A percentile compares a stretch with the other conserved stretches of the same genome.
phyloP scores from a whole-genome alignment of 2,329 filamentous ascomycete genomes.

The Stagonosporopsis vannaccii region DNA sequence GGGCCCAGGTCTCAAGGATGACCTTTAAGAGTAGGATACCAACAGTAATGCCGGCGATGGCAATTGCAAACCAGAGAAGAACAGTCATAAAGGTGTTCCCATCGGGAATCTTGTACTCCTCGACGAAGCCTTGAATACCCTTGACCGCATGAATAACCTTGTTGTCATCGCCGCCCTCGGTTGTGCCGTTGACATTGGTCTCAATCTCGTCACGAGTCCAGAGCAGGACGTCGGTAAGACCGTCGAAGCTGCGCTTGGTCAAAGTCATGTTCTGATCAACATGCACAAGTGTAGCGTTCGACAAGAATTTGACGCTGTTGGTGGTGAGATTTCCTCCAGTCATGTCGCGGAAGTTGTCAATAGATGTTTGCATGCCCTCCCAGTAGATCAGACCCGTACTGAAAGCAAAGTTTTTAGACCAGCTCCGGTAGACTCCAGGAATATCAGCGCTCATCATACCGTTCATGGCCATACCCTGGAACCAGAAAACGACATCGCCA shows the following conservation, averaged over 20 bases:
- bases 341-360: constrained; percentile 79
- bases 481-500: constrained; percentile 83
- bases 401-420: constrained; percentile 92
- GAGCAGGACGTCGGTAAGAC: constrained; percentile 56
- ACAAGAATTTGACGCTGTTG: constrained; percentile 77
- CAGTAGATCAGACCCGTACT: constrained; percentile 85
- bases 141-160: constrained; percentile 66
- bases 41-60: constrained; percentile 83
- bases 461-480: constrained; percentile 93
- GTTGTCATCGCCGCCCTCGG: constrained; percentile 48
- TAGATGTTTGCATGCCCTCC: constrained; percentile 78
- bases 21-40: constrained; percentile 90
- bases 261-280: constrained; percentile 64
- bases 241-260: constrained; percentile 60
- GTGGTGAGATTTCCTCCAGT: constrained; percentile 88
- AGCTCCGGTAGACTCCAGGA: constrained; percentile 86
- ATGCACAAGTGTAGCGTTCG: constrained; percentile 78
- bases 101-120: constrained; percentile 83
- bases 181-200: constrained; percentile 46
- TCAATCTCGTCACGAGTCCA: constrained; percentile 59
- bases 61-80: constrained; percentile 84
- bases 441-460: constrained; percentile 94
- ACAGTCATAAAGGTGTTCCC: constrained; percentile 97
- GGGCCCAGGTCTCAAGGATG: constrained; percentile 86
- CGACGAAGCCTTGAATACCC: constrained; percentile 82